phyloP scores from a whole-genome alignment of 306 rosid species.

The Castanopsis chinensis region DNA sequence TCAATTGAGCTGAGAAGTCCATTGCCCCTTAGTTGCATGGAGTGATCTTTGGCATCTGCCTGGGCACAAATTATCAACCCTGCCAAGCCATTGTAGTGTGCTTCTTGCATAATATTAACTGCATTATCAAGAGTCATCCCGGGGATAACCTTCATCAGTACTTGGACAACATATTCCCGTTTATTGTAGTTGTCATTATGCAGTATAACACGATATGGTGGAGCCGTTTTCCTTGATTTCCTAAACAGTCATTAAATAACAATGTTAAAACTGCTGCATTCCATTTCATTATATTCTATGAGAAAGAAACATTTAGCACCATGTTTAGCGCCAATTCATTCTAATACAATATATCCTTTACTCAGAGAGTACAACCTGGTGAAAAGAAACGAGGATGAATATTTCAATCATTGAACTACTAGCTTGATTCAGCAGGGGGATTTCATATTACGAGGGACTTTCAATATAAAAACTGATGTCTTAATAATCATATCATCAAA shows the following conservation, averaged over 20 bases:
- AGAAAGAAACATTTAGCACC: too few relatives aligned
- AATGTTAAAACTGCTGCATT: too few relatives aligned
- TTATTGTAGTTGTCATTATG: constrained; percentile 83
- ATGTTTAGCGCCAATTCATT: too few relatives aligned
- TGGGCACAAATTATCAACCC: constrained; percentile 86
- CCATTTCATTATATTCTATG: too few relatives aligned
- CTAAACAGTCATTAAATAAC: constrained; percentile 24
- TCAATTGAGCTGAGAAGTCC: constrained; percentile 88
- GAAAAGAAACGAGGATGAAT: too few relatives aligned
- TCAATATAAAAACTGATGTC: too few relatives aligned
- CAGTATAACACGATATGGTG: constrained; percentile 79
- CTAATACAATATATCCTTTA: too few relatives aligned
- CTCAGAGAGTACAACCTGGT: too few relatives aligned
- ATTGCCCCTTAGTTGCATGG: constrained; percentile 87
- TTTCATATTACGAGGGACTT: too few relatives aligned
- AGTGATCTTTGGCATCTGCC: constrained; percentile 91
- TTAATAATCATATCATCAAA: too few relatives aligned
- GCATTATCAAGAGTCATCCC: constrained; percentile 92
- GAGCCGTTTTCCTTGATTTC: constrained; percentile 68
- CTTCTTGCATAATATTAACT: constrained; percentile 92
- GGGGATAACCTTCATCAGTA: constrained; percentile 90
- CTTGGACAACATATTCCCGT: constrained; percentile 92
- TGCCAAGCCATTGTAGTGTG: constrained; percentile 74
- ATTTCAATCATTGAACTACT: too few relatives aligned
- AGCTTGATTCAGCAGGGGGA: too few relatives aligned